Evolutionary conservation across 2,329 filamentous ascomycete species (phyloP).

Genomic region (Cercospora citrullina): DNA sequence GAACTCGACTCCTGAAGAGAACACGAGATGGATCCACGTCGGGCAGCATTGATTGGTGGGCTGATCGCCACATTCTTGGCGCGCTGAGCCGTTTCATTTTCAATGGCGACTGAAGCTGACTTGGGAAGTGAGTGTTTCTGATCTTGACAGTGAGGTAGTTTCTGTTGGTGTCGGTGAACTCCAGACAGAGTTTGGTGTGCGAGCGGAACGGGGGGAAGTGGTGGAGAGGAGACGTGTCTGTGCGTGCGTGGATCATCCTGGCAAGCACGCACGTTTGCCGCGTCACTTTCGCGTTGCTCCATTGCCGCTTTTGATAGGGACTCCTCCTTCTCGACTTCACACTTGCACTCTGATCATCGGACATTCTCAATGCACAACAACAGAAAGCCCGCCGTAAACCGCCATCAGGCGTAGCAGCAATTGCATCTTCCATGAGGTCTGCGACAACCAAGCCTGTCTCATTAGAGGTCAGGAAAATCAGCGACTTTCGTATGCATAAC

Average conservation of each 20-base stretch:
- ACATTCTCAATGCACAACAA: no score
- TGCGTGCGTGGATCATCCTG: not conserved
- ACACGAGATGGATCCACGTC: not conserved
- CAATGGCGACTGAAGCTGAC: not conserved
- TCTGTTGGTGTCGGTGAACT: not conserved
- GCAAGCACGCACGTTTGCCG: not conserved
- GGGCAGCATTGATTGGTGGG: not conserved
- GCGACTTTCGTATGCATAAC: no score
- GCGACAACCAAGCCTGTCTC: no score
- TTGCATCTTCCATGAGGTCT: no score
- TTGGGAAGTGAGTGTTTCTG: not conserved
- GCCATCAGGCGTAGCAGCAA: no score
- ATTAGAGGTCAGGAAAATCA: no score
- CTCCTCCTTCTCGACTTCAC: not conserved
- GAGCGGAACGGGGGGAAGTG: not conserved
- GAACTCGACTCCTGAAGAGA: not conserved
- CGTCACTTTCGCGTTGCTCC: not conserved
- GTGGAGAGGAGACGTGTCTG: not conserved
- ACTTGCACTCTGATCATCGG: no score
- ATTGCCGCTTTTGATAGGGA: not conserved
- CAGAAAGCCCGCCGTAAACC: no score
- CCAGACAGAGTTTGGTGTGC: not conserved
- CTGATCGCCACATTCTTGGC: not conserved
- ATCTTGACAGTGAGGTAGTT: not conserved
- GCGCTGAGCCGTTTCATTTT: not conserved